Conservation (phyloP, 192 early-diverging fungal species). For the Podila epigama region DNA sequence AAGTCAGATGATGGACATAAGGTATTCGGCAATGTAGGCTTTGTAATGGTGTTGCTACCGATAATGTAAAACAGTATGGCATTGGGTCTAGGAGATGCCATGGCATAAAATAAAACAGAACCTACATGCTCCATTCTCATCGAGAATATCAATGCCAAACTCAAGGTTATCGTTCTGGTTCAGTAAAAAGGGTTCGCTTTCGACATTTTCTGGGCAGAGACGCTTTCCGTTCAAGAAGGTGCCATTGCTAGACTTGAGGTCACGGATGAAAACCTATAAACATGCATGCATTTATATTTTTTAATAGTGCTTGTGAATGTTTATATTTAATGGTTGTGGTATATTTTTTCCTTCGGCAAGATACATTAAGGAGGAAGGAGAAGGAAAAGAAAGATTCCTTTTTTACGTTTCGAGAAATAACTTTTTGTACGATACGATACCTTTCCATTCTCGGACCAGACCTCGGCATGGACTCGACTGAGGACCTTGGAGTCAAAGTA, state of each 20-base stretch:
- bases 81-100: too few species aligned
- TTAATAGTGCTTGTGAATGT: too few species aligned
- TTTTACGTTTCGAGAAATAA: not conserved
- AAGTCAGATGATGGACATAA: too few species aligned
- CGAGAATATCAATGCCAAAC: slow-evolving; percentile 83
- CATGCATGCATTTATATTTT: too few species aligned
- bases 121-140: slow-evolving; percentile 71
- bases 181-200: slow-evolving; percentile 66
- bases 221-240: slow-evolving; percentile 81
- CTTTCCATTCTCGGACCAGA: slow-evolving; percentile 70
- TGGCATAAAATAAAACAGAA: not conserved
- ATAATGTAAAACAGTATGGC: too few species aligned
- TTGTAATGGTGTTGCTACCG: too few species aligned
- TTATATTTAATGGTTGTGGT: too few species aligned
- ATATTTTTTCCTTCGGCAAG: not conserved
- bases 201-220: slow-evolving; percentile 69
- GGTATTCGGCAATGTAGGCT: too few species aligned
- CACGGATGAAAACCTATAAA: slow-evolving; percentile 70
- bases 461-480: slow-evolving; percentile 76
- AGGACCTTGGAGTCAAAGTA: slow-evolving; percentile 88
- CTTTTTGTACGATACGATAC: too few species aligned
- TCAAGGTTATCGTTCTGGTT: slow-evolving; percentile 70
- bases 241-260: slow-evolving; percentile 82
- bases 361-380: not conserved
- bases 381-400: not conserved